phyloP scores from a whole-genome alignment of 2,329 filamentous ascomycete species.

The Fusarium keratoplasticum region DNA sequence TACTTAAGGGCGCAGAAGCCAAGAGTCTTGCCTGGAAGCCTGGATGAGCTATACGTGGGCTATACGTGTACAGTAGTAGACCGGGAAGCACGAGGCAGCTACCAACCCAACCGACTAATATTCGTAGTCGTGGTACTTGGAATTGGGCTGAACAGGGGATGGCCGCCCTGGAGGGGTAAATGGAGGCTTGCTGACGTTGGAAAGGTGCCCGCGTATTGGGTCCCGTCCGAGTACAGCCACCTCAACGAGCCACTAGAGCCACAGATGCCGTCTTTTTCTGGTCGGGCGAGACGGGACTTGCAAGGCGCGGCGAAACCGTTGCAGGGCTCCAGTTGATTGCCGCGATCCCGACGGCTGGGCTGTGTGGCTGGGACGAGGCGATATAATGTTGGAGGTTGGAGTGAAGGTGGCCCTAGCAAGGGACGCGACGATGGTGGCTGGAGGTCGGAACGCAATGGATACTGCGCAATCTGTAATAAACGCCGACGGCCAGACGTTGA shows the following conservation, averaged over 20 bases:
- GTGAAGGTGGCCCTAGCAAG: conserved; percentile 16
- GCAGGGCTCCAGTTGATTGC: conserved; percentile 16
- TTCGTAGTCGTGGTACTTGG: conserved; percentile 33
- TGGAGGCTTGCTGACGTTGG: conserved; percentile 35
- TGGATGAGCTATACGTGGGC: conserved; percentile 31
- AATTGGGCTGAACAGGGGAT: conserved; percentile 31
- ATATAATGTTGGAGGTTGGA: conserved; percentile 28
- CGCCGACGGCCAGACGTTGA: neutral
- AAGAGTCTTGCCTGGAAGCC: conserved; percentile 27
- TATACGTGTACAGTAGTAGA: conserved; percentile 38
- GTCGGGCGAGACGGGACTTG: neutral
- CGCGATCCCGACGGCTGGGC: conserved; percentile 22
- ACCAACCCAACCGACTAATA: conserved; percentile 30
- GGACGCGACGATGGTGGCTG: conserved; percentile 29
- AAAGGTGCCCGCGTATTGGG: conserved; percentile 9
- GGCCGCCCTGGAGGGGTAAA: conserved; percentile 28
- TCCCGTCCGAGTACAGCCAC: conserved; percentile 18
- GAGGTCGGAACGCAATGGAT: conserved; percentile 18
- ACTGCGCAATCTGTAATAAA: neutral
- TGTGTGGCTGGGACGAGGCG: conserved; percentile 29
- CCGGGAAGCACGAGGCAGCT: conserved; percentile 32
- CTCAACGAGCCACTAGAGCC: conserved; percentile 28
- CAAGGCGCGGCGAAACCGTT: conserved; percentile 16
- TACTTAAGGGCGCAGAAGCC: conserved; percentile 31
- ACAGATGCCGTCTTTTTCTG: conserved; percentile 23